Conservation (phyloP, 768 basidiomycete species). For the Amanita thiersii region DNA sequence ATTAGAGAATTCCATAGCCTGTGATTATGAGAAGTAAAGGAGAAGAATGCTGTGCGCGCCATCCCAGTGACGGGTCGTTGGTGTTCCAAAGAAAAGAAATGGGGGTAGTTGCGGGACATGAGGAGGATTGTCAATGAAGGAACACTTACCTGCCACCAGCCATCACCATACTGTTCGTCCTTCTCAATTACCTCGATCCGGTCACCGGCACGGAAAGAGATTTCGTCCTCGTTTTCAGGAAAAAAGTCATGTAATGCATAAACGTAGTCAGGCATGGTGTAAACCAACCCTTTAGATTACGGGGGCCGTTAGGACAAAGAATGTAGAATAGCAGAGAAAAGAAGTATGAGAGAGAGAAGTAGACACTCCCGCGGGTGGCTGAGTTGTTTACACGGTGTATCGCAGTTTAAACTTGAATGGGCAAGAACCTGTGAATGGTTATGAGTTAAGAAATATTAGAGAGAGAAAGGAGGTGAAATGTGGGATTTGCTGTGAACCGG, state of each 20-base stretch:
- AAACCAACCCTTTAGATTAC: not conserved
- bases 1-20: slow-evolving; percentile 5
- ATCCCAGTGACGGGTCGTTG: too few species aligned
- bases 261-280: slow-evolving; percentile 69
- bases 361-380: not conserved
- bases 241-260: slow-evolving; percentile 82
- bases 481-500: not conserved
- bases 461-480: not conserved
- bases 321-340: not conserved
- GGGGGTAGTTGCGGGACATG: too few species aligned
- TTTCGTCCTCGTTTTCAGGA: slow-evolving; percentile 94
- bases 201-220: slow-evolving; percentile 79
- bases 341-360: not conserved
- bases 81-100: not conserved
- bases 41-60: too few species aligned
- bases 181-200: slow-evolving; percentile 85
- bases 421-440: not conserved
- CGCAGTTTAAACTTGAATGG: not conserved
- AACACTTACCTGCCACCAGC: slow-evolving; percentile 75
- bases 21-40: not conserved
- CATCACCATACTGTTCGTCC: slow-evolving; percentile 89
- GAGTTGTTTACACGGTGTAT: not conserved
- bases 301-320: not conserved
- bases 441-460: not conserved
- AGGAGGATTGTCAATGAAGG: slow-evolving; percentile 5